phyloP scores from a whole-genome alignment of 176 grass and related monocot species.

The Sorghum bicolor region DNA sequence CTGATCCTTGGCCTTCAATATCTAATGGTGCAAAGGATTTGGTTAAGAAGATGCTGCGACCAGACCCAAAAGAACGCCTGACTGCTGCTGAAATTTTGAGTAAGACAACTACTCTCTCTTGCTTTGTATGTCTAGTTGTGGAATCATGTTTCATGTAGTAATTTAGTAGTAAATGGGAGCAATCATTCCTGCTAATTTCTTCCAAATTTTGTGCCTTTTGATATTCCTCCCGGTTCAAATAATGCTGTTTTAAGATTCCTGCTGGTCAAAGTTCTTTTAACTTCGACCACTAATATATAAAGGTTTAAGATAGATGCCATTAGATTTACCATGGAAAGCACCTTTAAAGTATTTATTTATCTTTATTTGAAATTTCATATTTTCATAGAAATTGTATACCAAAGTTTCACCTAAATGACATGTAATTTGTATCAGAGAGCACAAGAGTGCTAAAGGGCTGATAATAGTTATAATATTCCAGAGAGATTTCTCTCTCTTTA shows the following conservation, averaged over 20 bases:
- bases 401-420: not conserved
- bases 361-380: not conserved
- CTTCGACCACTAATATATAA: not conserved
- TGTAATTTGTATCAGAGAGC: not conserved
- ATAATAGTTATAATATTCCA: not conserved
- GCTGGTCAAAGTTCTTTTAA: not conserved
- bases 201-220: not conserved
- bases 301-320: not conserved
- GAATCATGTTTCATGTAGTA: conserved; percentile 11
- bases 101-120: conserved; percentile 30
- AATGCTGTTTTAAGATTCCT: not conserved
- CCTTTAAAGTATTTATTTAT: not conserved
- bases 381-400: not conserved
- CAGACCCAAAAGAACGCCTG: conserved; percentile 87
- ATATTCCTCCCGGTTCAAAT: not conserved
- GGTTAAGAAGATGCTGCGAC: conserved; percentile 87
- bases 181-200: not conserved
- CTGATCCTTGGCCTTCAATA: conserved; percentile 92
- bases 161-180: not conserved
- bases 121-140: conserved; percentile 12
- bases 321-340: not conserved
- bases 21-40: conserved; percentile 85
- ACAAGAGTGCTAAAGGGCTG: not conserved
- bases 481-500: not conserved
- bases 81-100: conserved; percentile 93